Evolutionary conservation across 2,329 filamentous ascomycete genomes (phyloP).

Genomic region (Nectriaceae sp.): DNA sequence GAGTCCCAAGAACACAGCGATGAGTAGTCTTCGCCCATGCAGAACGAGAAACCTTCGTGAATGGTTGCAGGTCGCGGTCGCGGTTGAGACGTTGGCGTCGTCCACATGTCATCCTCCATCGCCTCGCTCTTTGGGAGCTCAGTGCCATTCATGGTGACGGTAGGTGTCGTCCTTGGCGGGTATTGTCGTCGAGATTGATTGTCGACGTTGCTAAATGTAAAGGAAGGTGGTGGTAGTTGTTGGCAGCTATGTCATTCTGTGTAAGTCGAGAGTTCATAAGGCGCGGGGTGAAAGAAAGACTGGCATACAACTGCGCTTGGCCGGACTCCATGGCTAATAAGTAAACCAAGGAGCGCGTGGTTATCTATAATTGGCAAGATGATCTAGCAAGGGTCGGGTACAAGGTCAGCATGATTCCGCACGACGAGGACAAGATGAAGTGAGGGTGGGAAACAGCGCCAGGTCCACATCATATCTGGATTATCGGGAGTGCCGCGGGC

Average conservation of each 20-base stretch:
- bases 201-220: slow-evolving; percentile 49
- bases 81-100: slow-evolving; percentile 54
- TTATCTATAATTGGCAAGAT: slow-evolving; percentile 26
- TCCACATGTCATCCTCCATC: slow-evolving; percentile 53
- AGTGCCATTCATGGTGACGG: slow-evolving; percentile 48
- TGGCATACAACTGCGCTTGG: slow-evolving; percentile 55
- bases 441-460: slow-evolving; percentile 18
- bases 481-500: slow-evolving; percentile 33
- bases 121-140: slow-evolving; percentile 53
- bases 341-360: slow-evolving; percentile 20
- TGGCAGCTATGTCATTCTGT: slow-evolving; percentile 23
- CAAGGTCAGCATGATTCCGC: slow-evolving; percentile 29
- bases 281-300: slow-evolving; percentile 25
- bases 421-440: slow-evolving; percentile 22
- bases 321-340: slow-evolving; percentile 49
- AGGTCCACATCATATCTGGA: slow-evolving; percentile 33
- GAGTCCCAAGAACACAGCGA: slow-evolving; percentile 60
- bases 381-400: slow-evolving; percentile 28
- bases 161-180: slow-evolving; percentile 44
- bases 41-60: slow-evolving; percentile 63
- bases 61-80: slow-evolving; percentile 60
- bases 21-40: slow-evolving; percentile 54
- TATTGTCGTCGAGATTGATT: slow-evolving; percentile 50
- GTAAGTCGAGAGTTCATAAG: slow-evolving; percentile 26
- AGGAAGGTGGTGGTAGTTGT: slow-evolving; percentile 40